These are phyloP conservation scores for Botrytis hyacinthi DNA, from an alignment of 2,329 filamentous ascomycete species.

Conservation along the genomic window DNA sequence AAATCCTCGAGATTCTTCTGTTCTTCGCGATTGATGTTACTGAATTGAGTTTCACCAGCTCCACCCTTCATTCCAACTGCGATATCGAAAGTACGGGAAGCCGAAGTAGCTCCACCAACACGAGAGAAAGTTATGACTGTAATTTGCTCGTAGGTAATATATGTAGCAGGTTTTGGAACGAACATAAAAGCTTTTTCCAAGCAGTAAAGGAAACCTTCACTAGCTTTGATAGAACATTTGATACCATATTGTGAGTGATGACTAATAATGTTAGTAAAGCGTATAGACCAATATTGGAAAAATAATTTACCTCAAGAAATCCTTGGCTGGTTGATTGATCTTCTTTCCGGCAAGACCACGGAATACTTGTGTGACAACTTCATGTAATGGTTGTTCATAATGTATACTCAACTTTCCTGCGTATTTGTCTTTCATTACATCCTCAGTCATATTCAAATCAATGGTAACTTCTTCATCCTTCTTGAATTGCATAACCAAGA, in stretches of 20 bases:
- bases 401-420: constrained; percentile 83
- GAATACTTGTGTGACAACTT: constrained; percentile 95
- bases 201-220: constrained; percentile 95
- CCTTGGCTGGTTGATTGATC: constrained; percentile 87
- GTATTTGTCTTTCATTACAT: constrained; percentile 80
- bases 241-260: constrained; percentile 93
- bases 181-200: constrained; percentile 99
- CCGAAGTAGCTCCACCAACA: constrained; percentile 89
- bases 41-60: constrained; percentile 90
- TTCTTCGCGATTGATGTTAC: constrained; percentile 98
- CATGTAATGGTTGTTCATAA: constrained; percentile 91
- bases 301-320: constrained; percentile 71
- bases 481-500: constrained; percentile 99
- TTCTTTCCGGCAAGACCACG: constrained; percentile 92
- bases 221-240: constrained; percentile 99
- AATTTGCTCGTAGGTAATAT: constrained; percentile 93
- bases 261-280: constrained; percentile 44
- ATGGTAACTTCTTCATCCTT: constrained; percentile 95
- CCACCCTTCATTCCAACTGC: constrained; percentile 86
- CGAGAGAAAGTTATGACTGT: constrained; percentile 91
- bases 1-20: constrained; percentile 95
- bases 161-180: constrained; percentile 95
- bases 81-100: constrained; percentile 95
- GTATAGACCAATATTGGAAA: constrained; percentile 12
- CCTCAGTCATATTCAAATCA: constrained; percentile 93